Evolutionary conservation across 169 alveolate genomes (phyloP), one percentile per base, ranked within the genome.

Genomic region (Plasmodium reichenowi): DNA sequence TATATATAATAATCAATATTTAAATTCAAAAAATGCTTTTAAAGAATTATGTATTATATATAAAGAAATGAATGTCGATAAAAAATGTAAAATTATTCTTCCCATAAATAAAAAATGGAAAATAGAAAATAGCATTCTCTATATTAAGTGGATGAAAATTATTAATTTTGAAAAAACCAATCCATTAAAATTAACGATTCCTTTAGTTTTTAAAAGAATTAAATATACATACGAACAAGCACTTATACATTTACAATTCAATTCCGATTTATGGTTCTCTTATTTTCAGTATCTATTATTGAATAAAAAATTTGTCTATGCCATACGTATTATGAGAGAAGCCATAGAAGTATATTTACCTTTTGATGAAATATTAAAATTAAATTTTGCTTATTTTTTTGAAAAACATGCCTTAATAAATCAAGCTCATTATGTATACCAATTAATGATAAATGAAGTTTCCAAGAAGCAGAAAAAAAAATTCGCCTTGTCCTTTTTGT

Each of bases 251-350:
- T 91, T 88, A 67, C 94, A 78, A 10, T 92, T 92, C 63, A 89
- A 88, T 54, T 54, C 74, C 3, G 93, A 88, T 45, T 71, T 94
- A 54, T 94, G 96, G 96, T 94, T 89, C 72, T 90, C 86, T 32
- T 92, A 92, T 76, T 94, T 94, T 85, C 96, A 94, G 74, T 94
- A 83, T 70, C 72, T 92, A 56, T 80, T 94, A 26, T 70, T 88
- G 68, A 89, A 76, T 66, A 89, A 72, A 66, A 68, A 70, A 71
- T 74, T 74, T 52, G 92, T 74, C 7, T 75, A 89, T 87, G 96
- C 72, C 24, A 76, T 68, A 76, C 12, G 88, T 32, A 54, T 89
- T 67, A 75, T 76, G 88, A 71, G 88, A 48, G 88, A 73, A 29
- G 87, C 91, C 10, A 78, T 62, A 13, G 75, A 56, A 64, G 54